These are phyloP conservation scores for Gossypium ekmanianum DNA, from an alignment of 345 rosid genomes.

Conservation along the genomic window DNA sequence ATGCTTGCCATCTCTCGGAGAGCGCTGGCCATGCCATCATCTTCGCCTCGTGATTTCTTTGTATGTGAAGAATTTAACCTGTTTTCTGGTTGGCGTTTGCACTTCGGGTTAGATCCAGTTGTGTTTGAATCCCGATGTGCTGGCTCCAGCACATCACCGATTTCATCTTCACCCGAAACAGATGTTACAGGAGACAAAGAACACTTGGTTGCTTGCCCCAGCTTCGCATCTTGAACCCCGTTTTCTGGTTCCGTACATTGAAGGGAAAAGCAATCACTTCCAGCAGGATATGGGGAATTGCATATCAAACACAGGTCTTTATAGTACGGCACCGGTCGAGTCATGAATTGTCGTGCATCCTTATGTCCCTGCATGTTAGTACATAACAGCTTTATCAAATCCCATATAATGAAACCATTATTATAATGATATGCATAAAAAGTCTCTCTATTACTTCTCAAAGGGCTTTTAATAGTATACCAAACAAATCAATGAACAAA, in stretches of 20 bases:
- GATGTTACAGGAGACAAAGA: constrained; percentile 31
- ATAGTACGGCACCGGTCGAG: constrained; percentile 68
- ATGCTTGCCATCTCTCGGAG: constrained; percentile 28
- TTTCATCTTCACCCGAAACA: constrained; percentile 42
- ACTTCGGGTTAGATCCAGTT: constrained; percentile 26
- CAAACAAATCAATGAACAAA: not conserved
- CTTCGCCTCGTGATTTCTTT: constrained; percentile 39
- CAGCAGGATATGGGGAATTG: constrained; percentile 33
- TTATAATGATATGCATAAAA: not conserved
- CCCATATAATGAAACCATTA: not conserved
- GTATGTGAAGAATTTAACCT: constrained; percentile 23
- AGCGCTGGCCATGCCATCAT: constrained; percentile 21
- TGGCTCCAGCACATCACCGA: constrained; percentile 26
- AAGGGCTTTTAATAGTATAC: not conserved
- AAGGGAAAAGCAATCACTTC: constrained; percentile 43
- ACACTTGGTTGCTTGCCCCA: constrained; percentile 24
- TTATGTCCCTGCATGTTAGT: constrained; percentile 51
- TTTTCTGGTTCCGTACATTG: constrained; percentile 50
- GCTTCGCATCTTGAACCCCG: constrained; percentile 32
- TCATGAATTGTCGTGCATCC: constrained; percentile 73
- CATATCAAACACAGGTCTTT: constrained; percentile 70
- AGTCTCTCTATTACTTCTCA: not conserved
- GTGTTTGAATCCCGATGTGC: constrained; percentile 21
- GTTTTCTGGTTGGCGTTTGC: constrained; percentile 42
- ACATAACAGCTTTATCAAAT: constrained; percentile 21